phyloP scores from a whole-genome alignment of 1,139 yeast genomes.

The Debaryomycetaceae sp. region DNA sequence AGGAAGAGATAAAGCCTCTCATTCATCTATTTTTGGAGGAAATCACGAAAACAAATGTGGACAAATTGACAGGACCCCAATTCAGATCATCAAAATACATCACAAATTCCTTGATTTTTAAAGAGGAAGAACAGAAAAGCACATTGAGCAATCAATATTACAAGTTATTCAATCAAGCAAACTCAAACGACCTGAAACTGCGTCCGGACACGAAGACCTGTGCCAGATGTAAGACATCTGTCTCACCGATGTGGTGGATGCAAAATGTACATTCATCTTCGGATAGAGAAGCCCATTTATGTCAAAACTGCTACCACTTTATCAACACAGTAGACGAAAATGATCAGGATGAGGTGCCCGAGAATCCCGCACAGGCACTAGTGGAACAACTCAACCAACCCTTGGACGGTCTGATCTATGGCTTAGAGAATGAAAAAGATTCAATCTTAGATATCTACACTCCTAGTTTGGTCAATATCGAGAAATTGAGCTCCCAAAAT shows the following conservation, averaged over 20 bases:
- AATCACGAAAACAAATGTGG: conserved; percentile 17
- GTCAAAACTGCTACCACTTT: conserved; percentile 33
- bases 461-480: conserved; percentile 5
- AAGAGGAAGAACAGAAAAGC: conserved; percentile 11
- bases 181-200: conserved; percentile 6
- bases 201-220: conserved; percentile 17
- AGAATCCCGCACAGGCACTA: conserved; percentile 10
- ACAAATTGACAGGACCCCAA: conserved; percentile 29
- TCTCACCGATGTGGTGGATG: conserved; percentile 44
- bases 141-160: conserved; percentile 6
- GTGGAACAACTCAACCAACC: conserved; percentile 27
- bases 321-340: conserved; percentile 6
- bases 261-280: conserved; percentile 2
- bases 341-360: conserved; percentile 4
- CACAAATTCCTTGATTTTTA: conserved; percentile 15
- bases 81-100: conserved; percentile 29
- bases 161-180: conserved; percentile 14
- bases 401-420: conserved; percentile 31
- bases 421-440: conserved; percentile 28
- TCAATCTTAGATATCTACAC: conserved; percentile 14
- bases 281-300: conserved; percentile 11
- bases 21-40: conserved; percentile 45
- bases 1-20: conserved; percentile 31
- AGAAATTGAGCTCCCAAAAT: conserved; percentile 5
- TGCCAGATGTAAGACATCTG: conserved; percentile 19